Evolutionary conservation across 257 asterid genomes (phyloP), one percentile per base, ranked within the genome.

Genomic region (Solanum megistacrolobum): DNA sequence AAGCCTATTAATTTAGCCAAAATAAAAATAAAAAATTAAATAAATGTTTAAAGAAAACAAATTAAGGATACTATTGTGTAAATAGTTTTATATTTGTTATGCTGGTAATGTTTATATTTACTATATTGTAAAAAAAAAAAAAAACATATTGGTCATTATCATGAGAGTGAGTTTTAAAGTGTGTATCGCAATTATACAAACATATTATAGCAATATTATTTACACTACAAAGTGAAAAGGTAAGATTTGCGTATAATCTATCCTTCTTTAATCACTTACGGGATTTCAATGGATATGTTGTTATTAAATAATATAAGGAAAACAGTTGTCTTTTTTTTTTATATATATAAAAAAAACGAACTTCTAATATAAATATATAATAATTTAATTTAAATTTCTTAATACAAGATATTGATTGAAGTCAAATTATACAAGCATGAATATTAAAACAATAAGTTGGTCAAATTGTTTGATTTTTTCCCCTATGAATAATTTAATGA

Each of bases 231-330:
- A 65, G 16, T 6, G 14, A 2, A n/a, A n/a, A 62, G 7, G 14
- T 62, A 9, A 65, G 4, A 1, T n/a, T 9, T 10, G 32, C 1
- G 1, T 65, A 62, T 25, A n/a, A 0, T 62, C 0, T 62, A n/a
- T 62, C 16, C 3, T 0, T 10, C 3, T 5, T 9, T 4, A 62
- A 1, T n/a, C 1, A 9, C 7, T 62, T 2, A 9, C 12, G 3
- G 0, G 0, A 23, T 62, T 21, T 62, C 9, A 62, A 2, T 9
- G 14, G 0, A 62, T 62, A 62, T 23, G 2, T 23, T 62, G 3
- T 60, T 23, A 23, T 60, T 16, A 52, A 52, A 52, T 48, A 52
- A 52, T 52, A 16, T 23, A 60, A 23, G 11, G 7, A n/a, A 55
- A 18, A 2, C 23, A 18, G 4, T 55, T 20, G 1, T 55, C 1